Evolutionary conservation across 2,329 filamentous ascomycete species (phyloP).

Genomic region (Trichoderma citrinoviride): DNA sequence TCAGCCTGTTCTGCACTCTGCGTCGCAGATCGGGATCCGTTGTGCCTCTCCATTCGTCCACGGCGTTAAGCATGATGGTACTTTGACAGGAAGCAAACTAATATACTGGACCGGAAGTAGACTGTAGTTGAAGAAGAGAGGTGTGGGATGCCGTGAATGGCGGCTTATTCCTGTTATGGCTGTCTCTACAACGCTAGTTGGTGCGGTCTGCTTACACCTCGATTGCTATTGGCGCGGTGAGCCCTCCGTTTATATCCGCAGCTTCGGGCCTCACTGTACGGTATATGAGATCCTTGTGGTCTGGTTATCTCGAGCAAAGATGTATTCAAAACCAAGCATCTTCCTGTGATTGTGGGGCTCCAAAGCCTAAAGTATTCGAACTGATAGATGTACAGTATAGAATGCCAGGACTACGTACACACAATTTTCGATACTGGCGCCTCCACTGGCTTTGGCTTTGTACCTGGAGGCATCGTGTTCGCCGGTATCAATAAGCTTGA

Average conservation of each 20-base stretch:
- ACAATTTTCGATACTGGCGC: constrained; percentile 7
- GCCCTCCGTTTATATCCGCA: neutral
- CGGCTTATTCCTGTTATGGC: too few relatives aligned
- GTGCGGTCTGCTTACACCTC: constrained; percentile 2
- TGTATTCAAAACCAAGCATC: neutral
- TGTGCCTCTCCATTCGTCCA: constrained; percentile 11
- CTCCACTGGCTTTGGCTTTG: constrained; percentile 9
- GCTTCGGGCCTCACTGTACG: neutral
- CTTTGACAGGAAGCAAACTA: neutral
- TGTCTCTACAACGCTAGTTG: neutral
- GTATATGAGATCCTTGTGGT: neutral
- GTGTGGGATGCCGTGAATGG: neutral
- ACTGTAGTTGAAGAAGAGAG: too few relatives aligned
- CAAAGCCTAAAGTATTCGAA: neutral
- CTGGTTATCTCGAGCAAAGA: neutral
- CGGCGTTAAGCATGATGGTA: neutral
- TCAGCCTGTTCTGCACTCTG: constrained; percentile 13
- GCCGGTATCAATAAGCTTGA: neutral
- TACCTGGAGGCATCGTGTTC: neutral
- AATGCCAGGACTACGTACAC: too few relatives aligned
- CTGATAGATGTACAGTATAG: too few relatives aligned
- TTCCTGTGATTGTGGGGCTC: neutral
- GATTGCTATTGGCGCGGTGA: neutral
- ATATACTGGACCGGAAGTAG: neutral
- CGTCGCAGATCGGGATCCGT: neutral